Base-by-base conservation (phyloP, 1,284 basidiomycete species). In the Flammula alnicola region DNA sequence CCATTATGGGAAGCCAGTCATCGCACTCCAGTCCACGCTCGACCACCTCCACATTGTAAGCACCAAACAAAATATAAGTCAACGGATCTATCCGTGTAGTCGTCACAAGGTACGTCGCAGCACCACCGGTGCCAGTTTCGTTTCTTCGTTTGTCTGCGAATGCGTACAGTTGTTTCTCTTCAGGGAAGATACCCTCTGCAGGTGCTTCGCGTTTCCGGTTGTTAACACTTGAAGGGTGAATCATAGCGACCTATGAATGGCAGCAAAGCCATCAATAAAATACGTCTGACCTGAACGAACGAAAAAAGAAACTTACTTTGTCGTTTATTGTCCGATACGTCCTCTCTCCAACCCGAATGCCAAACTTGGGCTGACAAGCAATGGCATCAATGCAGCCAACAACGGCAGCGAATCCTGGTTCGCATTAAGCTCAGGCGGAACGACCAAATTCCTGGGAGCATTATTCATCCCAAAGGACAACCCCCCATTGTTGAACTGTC, bases 331-430 rank as follows among this genome's bases (percentile, higher is more conserved):
- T 98, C 17, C 93, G 79, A 59, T 88, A 87, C 1, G 76, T 77
- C 65, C 80, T 87, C 42, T 89, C 86, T 5, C 83, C 81, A n/a
- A 81, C 84, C 29, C 89, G 77, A 46, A 98, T 83, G 2, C 92
- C 95, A 71, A 95, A 97, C 68, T 97, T 96, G n/a, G 95, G 95
- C 58, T 95, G 93, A 0, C 83, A 84, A 0, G 93, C 92, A 45
- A 93, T 83, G 2, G 94, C 85, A 98, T 89, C 45, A 98, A 75
- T 1, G 90, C 93, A 9, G 91, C 86, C 14, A 97, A 74, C n/a
- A 98, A 69, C 11, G 95, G 89, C 5, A 86, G 68, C 32, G 86
- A 91, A 45, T 89, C 77, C 26, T 81, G 81, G 63, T 98, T 93
- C 55, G 71, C 74, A 63, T 91, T 93, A 50, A 96, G 71, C 56